Conservation (phyloP, 1,139 yeast species). For the Debaryomyces coudertii region DNA sequence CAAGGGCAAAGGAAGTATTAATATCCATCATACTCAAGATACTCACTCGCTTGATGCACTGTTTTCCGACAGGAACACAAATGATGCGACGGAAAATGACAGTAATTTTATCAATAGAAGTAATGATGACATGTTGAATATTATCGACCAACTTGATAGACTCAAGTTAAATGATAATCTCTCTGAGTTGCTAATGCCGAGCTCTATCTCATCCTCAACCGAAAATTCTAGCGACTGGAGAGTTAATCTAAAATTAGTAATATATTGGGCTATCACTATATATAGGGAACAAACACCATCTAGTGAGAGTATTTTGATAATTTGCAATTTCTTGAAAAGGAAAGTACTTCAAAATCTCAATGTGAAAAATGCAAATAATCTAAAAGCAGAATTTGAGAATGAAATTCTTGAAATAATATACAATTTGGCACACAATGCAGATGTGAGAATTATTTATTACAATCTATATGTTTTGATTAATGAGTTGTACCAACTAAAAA, state of each 20-base stretch:
- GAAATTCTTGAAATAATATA: constrained; percentile 53
- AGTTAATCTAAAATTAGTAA: constrained; percentile 36
- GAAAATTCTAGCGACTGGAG: constrained; percentile 38
- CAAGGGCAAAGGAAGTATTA: constrained; percentile 3
- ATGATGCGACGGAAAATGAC: background rate
- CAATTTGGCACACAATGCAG: constrained; percentile 42
- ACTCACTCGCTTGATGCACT: background rate
- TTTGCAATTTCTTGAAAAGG: constrained; percentile 44
- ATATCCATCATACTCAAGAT: background rate
- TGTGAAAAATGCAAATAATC: constrained; percentile 26
- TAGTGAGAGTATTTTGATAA: constrained; percentile 37
- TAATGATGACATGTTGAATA: constrained; percentile 35
- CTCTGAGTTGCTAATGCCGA: constrained; percentile 35
- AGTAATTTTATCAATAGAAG: constrained; percentile 30
- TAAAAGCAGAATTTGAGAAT: constrained; percentile 50
- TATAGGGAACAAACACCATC: constrained; percentile 34
- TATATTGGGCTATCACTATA: constrained; percentile 55
- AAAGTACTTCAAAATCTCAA: constrained; percentile 31
- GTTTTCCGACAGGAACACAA: background rate
- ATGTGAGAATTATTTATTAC: constrained; percentile 25
- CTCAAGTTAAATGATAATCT: constrained; percentile 35
- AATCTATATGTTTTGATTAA: constrained; percentile 56
- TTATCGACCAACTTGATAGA: constrained; percentile 39
- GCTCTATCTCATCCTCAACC: constrained; percentile 6
- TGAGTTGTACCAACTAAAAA: constrained; percentile 53